Evolutionary conservation across 176 grass and related monocot species (phyloP).

Genomic region (Pontederia crassipes): DNA sequence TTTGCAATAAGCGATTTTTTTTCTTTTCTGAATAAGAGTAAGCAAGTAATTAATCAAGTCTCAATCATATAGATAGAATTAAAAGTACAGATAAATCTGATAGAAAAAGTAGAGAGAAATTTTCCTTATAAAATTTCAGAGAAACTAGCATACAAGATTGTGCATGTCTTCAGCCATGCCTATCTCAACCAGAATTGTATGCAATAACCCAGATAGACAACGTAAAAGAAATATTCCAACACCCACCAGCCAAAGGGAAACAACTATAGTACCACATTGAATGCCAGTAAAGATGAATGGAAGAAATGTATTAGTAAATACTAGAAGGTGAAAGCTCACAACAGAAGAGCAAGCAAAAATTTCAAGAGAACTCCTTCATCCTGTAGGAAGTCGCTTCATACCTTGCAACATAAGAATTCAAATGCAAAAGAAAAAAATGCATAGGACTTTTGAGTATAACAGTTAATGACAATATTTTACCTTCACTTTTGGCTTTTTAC

Average conservation of each 20-base stretch:
- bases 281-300: neutral
- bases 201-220: too few species aligned
- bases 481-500: too few species aligned
- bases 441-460: too few species aligned
- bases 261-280: neutral
- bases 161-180: conserved; percentile 96
- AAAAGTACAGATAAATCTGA: too few species aligned
- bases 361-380: conserved; percentile 76
- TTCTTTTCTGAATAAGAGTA: too few species aligned
- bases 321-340: conserved; percentile 42
- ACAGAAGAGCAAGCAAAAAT: conserved; percentile 49
- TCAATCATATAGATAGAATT: too few species aligned
- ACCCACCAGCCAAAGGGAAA: conserved; percentile 40
- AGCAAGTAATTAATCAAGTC: too few species aligned
- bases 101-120: too few species aligned
- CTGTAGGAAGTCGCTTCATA: conserved; percentile 79
- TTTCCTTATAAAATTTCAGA: neutral
- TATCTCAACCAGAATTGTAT: conserved; percentile 33
- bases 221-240: conserved; percentile 40
- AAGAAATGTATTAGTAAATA: neutral
- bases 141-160: conserved; percentile 99
- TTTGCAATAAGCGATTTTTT: too few species aligned
- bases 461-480: too few species aligned
- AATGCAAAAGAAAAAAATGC: too few species aligned
- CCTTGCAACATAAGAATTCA: conserved; percentile 37